phyloP scores from a whole-genome alignment of 805 yeast species.

The Cyberlindnera maclurae region DNA sequence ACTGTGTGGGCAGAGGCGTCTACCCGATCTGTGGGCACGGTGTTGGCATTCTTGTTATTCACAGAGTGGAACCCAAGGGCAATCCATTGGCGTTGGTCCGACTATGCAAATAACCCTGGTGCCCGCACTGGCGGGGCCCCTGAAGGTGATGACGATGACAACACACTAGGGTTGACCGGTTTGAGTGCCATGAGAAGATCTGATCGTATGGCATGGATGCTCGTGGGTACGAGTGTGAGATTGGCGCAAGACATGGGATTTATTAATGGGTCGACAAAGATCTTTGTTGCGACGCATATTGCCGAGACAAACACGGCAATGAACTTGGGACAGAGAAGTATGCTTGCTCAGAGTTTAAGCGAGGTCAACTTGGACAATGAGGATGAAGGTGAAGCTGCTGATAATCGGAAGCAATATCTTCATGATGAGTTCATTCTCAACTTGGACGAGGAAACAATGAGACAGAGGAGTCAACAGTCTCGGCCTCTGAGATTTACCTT shows the following conservation, averaged over 20 bases:
- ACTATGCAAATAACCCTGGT: constrained; percentile 48
- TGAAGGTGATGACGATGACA: constrained; percentile 19
- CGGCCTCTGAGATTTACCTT: constrained; percentile 44
- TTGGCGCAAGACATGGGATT: constrained; percentile 83
- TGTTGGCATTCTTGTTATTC: constrained; percentile 72
- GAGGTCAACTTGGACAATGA: constrained; percentile 55
- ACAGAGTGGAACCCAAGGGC: constrained; percentile 97
- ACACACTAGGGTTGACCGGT: constrained; percentile 55
- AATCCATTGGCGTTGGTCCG: constrained; percentile 81
- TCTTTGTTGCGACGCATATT: constrained; percentile 77
- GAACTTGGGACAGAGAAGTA: constrained; percentile 72
- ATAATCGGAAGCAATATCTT: constrained; percentile 18
- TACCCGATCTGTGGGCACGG: constrained; percentile 80
- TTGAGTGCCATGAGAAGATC: constrained; percentile 80
- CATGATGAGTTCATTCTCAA: constrained; percentile 27
- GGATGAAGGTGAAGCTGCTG: constrained; percentile 23
- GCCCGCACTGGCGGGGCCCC: constrained; percentile 4
- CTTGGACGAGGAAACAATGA: constrained; percentile 24
- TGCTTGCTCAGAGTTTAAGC: constrained; percentile 64
- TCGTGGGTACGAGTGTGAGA: constrained; percentile 80
- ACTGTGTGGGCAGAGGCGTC: constrained; percentile 94
- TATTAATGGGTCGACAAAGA: constrained; percentile 63
- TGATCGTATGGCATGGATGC: constrained; percentile 91
- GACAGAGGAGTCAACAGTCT: constrained; percentile 19
- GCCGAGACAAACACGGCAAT: constrained; percentile 80